Base-by-base conservation (phyloP, 2,329 filamentous ascomycete species). In the Nothophaeocryptopus gaeumannii region DNA sequence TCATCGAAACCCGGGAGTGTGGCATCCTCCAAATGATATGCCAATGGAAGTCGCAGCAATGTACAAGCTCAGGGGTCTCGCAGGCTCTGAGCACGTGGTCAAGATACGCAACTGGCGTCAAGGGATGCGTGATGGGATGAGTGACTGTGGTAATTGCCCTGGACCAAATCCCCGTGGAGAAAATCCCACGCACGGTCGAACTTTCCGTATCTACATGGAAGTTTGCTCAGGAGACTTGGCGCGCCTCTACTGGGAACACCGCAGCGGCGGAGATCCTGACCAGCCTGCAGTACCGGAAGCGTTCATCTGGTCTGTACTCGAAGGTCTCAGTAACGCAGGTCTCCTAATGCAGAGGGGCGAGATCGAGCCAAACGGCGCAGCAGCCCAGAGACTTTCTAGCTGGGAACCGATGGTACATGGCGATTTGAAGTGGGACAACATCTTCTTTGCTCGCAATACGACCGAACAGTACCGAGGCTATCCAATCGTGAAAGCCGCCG, bases 321-420 rank as follows among this genome's bases (percentile, higher is more conserved):
- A 45, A 8, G 38, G 34, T 1, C 26, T 45, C 14, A 12, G 15
- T 2, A 35, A 45, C 8, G 26, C 43, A 1, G 26, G 43, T 2
- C n/a, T 45, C 3, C 13, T 45, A 8, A 39, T 45, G 43, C 8
- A 45, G 9, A 26, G 31, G 1, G 43, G 43, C 11, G 20, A 37
- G n/a, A n/a, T 37, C 13, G 43, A 16, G 8, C n/a, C 36, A 5
- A 13, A 14, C 10, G 34, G 20, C 12, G 16, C 20, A n/a, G 8
- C 41, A 7, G 42, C 13, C 3, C 15, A 20, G 7, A 32, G 42
- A n/a, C n/a, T 8, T 35, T 35, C 8, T 9, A 31, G 14, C 20
- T 51, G 48, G 48, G 38, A 42, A 3, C 5, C 15, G 5, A 46
- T 46, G 11, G 32, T 51, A n/a, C 48, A 51, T 9, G 36, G 48